phyloP scores from a whole-genome alignment of 805 yeast species.

The Brettanomyces sp. region DNA sequence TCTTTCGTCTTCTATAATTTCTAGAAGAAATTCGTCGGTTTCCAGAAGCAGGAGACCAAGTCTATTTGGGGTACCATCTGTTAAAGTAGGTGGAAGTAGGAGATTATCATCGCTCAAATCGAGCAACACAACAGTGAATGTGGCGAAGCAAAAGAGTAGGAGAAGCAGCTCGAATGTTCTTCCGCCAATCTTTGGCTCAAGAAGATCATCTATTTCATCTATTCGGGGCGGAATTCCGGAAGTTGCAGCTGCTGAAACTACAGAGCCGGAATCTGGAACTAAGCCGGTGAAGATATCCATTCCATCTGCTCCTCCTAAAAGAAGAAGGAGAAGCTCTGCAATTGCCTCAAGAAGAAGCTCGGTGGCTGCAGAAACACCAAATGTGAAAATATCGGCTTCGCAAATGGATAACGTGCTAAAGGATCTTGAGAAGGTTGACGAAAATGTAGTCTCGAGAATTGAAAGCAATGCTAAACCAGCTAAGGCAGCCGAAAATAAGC shows the following conservation, averaged over 20 bases:
- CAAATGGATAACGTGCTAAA: not conserved
- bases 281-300: conserved; percentile 1
- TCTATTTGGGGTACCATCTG: not conserved
- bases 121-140: conserved; percentile 5
- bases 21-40: conserved; percentile 1
- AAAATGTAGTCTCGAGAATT: not conserved
- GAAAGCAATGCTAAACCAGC: not conserved
- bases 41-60: conserved; percentile 5
- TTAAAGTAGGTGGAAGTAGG: conserved; percentile 5
- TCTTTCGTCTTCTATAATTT: conserved; percentile 1
- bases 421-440: no score
- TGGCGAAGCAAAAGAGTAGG: conserved; percentile 6
- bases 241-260: conserved; percentile 1
- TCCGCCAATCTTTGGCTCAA: conserved; percentile 1
- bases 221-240: not conserved
- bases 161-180: conserved; percentile 6
- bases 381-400: conserved; percentile 3
- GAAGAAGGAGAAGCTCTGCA: conserved; percentile 1
- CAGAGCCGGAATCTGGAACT: not conserved
- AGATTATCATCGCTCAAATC: conserved; percentile 18
- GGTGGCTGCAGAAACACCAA: conserved; percentile 4
- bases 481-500: not conserved
- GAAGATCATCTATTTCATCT: conserved; percentile 2
- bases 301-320: conserved; percentile 1
- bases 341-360: conserved; percentile 4